These are phyloP conservation scores for Dactylellina parvicollis DNA, from an alignment of 2,329 filamentous ascomycete genomes.

Conservation along the genomic window DNA sequence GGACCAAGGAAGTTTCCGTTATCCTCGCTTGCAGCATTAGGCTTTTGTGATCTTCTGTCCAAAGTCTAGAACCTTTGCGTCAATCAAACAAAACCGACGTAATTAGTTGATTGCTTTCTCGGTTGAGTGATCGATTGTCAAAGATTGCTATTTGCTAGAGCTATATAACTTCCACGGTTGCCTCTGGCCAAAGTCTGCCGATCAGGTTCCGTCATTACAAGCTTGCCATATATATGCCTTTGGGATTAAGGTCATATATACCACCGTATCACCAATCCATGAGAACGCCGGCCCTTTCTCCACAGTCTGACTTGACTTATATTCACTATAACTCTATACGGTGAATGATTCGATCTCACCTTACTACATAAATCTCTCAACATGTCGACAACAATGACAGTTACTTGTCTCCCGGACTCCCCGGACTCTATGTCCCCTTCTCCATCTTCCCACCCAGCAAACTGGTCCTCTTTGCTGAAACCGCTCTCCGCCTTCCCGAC, in stretches of 20 bases:
- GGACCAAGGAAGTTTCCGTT: conserved; percentile 12
- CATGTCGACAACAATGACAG: conserved; percentile 41
- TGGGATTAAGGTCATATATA: conserved; percentile 17
- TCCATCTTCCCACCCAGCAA: conserved; percentile 34
- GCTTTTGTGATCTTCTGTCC: conserved; percentile 6
- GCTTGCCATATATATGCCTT: conserved; percentile 40
- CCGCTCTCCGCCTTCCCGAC: conserved; percentile 48
- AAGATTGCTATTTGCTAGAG: conserved; percentile 20
- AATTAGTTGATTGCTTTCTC: conserved; percentile 30
- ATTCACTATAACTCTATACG: conserved; percentile 26
- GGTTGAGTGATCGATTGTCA: conserved; percentile 18
- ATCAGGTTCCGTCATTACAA: conserved; percentile 10
- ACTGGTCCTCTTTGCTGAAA: conserved; percentile 49
- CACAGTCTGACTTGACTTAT: conserved; percentile 13
- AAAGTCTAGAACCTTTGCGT: conserved; percentile 27
- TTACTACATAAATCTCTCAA: not conserved
- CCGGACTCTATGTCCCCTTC: conserved; percentile 47
- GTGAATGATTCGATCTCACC: conserved; percentile 35
- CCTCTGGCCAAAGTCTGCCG: not conserved
- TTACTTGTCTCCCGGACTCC: conserved; percentile 46
- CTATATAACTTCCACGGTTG: conserved; percentile 21
- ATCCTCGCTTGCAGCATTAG: conserved; percentile 4
- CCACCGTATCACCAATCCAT: conserved; percentile 36
- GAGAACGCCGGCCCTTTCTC: conserved; percentile 34
- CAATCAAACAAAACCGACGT: conserved; percentile 17